These are phyloP conservation scores for Erigeron philadelphicus DNA, from an alignment of 140 eudicot species.

Conservation along the genomic window DNA sequence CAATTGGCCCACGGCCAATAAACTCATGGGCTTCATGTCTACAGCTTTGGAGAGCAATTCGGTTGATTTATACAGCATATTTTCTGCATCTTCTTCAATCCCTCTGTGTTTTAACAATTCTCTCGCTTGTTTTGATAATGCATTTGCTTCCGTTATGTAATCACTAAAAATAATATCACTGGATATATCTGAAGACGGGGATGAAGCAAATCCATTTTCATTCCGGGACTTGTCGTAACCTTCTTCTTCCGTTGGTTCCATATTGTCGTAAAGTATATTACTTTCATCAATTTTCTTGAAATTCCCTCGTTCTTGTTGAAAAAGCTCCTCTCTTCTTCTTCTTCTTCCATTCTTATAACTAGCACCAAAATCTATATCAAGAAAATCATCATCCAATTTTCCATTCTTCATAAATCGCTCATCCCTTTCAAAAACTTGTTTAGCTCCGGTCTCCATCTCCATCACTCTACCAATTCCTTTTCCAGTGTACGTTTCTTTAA, in stretches of 20 bases:
- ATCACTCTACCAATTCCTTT: constrained; percentile 31
- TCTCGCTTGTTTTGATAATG: constrained; percentile 66
- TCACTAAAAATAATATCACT: constrained; percentile 56
- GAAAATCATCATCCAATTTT: constrained; percentile 26
- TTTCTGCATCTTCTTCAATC: constrained; percentile 54
- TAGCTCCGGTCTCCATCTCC: constrained; percentile 29
- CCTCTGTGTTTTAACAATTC: constrained; percentile 42
- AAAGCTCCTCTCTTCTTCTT: constrained; percentile 32
- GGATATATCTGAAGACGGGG: constrained; percentile 46
- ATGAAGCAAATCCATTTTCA: constrained; percentile 32
- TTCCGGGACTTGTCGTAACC: constrained; percentile 26
- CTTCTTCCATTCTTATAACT: constrained; percentile 29
- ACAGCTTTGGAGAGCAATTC: constrained; percentile 61
- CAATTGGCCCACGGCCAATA: constrained; percentile 86
- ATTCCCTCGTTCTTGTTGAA: constrained; percentile 31
- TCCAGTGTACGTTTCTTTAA: constrained; percentile 28
- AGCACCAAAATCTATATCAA: constrained; percentile 38
- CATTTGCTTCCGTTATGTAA: constrained; percentile 57
- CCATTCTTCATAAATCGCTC: constrained; percentile 21
- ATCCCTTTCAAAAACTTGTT: constrained; percentile 37
- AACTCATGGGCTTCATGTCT: constrained; percentile 86
- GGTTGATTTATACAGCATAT: constrained; percentile 53
- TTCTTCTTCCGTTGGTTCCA: constrained; percentile 29
- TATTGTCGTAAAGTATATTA: constrained; percentile 21
- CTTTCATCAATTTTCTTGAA: constrained; percentile 24